Evolutionary conservation across 2,329 filamentous ascomycete genomes (phyloP).

Genomic region (Cryphonectria radicalis): DNA sequence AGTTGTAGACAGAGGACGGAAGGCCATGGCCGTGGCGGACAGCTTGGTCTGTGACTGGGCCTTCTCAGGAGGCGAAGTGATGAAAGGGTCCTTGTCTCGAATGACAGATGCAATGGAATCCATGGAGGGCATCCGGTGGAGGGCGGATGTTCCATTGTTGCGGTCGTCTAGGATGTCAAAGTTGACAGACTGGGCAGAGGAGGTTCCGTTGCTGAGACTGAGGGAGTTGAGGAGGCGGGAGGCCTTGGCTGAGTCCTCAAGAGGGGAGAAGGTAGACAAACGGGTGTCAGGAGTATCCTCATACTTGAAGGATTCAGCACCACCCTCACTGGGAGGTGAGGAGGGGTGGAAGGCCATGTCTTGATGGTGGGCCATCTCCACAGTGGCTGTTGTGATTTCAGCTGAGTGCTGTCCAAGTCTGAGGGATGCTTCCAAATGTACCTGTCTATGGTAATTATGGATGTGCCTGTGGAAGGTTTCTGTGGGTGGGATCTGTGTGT

Average conservation of each 20-base stretch:
- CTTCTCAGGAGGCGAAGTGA: slow-evolving; percentile 43
- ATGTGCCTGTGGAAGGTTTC: background rate
- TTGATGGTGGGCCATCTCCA: slow-evolving; percentile 40
- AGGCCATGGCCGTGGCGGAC: slow-evolving; percentile 66
- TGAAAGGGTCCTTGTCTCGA: slow-evolving; percentile 59
- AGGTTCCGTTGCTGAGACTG: slow-evolving; percentile 38
- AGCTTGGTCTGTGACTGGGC: slow-evolving; percentile 51
- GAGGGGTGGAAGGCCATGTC: slow-evolving; percentile 49
- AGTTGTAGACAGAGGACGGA: slow-evolving; percentile 54
- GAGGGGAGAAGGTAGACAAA: slow-evolving; percentile 66
- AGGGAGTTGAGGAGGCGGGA: slow-evolving; percentile 43
- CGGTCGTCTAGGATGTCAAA: slow-evolving; percentile 22
- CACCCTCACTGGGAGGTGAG: slow-evolving; percentile 58
- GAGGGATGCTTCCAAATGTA: background rate
- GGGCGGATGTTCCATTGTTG: background rate
- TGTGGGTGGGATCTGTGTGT: background rate
- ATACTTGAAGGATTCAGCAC: slow-evolving; percentile 58
- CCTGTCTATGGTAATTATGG: background rate
- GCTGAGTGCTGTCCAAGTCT: background rate
- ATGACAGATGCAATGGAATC: slow-evolving; percentile 35
- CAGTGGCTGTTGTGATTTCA: slow-evolving; percentile 3
- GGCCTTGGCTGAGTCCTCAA: slow-evolving; percentile 54
- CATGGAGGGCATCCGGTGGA: slow-evolving; percentile 24
- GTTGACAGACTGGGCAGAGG: slow-evolving; percentile 34
- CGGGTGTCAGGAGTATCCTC: slow-evolving; percentile 67